These are phyloP conservation scores for Neurospora sp. DNA, from an alignment of 495 filamentous ascomycete species.

Conservation along the genomic window DNA sequence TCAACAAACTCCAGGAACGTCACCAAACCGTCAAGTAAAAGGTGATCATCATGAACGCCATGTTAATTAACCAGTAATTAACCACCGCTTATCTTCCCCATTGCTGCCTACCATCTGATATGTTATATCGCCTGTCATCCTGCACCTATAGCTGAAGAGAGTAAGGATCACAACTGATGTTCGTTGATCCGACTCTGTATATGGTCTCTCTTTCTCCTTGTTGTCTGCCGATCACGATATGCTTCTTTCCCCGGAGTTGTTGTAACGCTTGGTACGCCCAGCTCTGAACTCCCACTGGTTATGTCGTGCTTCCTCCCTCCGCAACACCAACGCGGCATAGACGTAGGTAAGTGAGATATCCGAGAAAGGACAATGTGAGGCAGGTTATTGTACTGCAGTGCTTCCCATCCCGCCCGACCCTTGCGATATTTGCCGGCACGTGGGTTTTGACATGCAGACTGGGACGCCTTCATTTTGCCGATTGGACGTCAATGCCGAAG, in stretches of 20 bases:
- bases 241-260: neutral
- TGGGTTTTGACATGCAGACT: conserved; percentile 13
- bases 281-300: neutral
- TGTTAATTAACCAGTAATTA: neutral
- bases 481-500: conserved; percentile 9
- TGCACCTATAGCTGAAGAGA: neutral
- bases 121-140: neutral
- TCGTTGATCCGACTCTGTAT: neutral
- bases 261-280: neutral
- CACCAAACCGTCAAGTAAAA: neutral
- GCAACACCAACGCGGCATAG: neutral
- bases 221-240: neutral
- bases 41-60: neutral
- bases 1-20: too few relatives aligned
- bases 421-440: conserved; percentile 12
- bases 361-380: conserved; percentile 3
- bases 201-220: neutral
- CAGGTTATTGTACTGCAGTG: conserved; percentile 8
- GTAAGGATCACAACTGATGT: neutral
- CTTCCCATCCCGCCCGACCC: neutral
- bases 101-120: neutral
- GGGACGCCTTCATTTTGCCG: conserved; percentile 14
- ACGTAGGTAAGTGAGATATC: neutral
- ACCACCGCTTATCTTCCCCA: neutral
- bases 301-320: neutral